Evolutionary conservation across 148 eudicot species (phyloP), one percentile per base, ranked within the genome.

Genomic region (Chenopodium album): DNA sequence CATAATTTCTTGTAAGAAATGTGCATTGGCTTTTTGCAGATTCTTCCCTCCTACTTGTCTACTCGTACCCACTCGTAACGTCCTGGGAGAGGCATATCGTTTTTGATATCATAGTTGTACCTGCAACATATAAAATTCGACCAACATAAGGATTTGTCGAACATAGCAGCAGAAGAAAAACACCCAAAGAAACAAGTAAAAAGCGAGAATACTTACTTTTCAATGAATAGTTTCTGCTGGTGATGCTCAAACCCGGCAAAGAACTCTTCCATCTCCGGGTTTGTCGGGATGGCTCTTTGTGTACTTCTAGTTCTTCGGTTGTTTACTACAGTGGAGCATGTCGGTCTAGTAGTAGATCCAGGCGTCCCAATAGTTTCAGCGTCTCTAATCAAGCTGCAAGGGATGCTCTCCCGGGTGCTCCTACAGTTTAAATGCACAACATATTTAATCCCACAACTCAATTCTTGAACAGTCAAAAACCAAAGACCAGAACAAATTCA

Each of bases 331-430:
- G 74, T 22, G 28, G 91, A 78, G 86, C 85, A 84, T 16, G 81
- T 83, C 6, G 73, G 89, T 81, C 90, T 88, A 48, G 89, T 90
- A 13, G 92, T 83, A 28, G 97, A 95, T 64, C 91, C 87, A 10
- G 98, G 98, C 9, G 93, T 87, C 70, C 84, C 81, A 29, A 85
- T 81, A 34, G 75, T 71, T 81, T 90, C 94, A 19, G 88, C 46
- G 7, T 85, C 89, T 80, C 89, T 89, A 34, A 92, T 89, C 77
- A 88, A 84, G 90, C 91, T 92, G 83, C 94, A 93, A 17, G 98
- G 98, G 26, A 98, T 92, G 89, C 89, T 93, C 89, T 95, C 98
- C 73, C 98, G 90, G 34, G 97, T 92, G 86, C 89, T 84, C 91
- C 98, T 95, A 89, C 80, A 46, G n/a, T 52, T 19, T 46, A 34